Evolutionary conservation across 192 early-diverging fungal genomes (phyloP).

Genomic region (Rhizophagus clarus): DNA sequence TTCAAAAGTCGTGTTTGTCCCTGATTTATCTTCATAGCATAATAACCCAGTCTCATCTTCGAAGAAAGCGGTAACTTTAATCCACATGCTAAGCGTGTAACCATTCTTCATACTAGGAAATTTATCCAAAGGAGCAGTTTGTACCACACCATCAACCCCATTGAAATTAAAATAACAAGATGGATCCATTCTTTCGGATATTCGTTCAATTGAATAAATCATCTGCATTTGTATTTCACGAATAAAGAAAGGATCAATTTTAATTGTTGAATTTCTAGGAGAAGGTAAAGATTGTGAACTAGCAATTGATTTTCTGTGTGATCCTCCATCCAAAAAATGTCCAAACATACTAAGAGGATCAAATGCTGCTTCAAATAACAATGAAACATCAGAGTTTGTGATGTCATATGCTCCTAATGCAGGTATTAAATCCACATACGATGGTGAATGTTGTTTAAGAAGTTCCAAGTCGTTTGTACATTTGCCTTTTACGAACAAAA

Average conservation of each 20-base stretch:
- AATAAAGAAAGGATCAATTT: slow-evolving; percentile 40
- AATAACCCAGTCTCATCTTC: slow-evolving; percentile 46
- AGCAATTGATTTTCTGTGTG: slow-evolving; percentile 31
- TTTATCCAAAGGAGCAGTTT: slow-evolving; percentile 41
- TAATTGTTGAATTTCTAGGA: slow-evolving; percentile 23
- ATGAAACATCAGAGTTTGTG: slow-evolving; percentile 38
- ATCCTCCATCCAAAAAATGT: slow-evolving; percentile 26
- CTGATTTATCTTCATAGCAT: slow-evolving; percentile 44
- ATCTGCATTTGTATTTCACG: slow-evolving; percentile 47
- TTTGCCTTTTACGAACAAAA: slow-evolving; percentile 40
- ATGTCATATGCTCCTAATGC: slow-evolving; percentile 47
- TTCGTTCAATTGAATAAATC: slow-evolving; percentile 49
- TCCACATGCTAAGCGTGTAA: slow-evolving; percentile 47
- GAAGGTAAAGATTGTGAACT: neutral
- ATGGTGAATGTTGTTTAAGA: slow-evolving; percentile 33
- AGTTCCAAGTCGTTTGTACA: slow-evolving; percentile 22
- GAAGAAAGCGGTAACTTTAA: slow-evolving; percentile 44
- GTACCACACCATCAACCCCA: slow-evolving; percentile 39
- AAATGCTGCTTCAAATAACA: slow-evolving; percentile 45
- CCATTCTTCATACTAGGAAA: slow-evolving; percentile 39
- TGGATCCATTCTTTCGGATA: slow-evolving; percentile 47
- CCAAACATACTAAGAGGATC: slow-evolving; percentile 45
- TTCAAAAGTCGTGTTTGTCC: slow-evolving; percentile 44
- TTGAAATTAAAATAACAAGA: slow-evolving; percentile 48
- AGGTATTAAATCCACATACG: slow-evolving; percentile 46